Evolutionary conservation across 2,329 filamentous ascomycete species (phyloP), one percentile per base, ranked within the genome.

Genomic region (Plenodomus biglobosus): DNA sequence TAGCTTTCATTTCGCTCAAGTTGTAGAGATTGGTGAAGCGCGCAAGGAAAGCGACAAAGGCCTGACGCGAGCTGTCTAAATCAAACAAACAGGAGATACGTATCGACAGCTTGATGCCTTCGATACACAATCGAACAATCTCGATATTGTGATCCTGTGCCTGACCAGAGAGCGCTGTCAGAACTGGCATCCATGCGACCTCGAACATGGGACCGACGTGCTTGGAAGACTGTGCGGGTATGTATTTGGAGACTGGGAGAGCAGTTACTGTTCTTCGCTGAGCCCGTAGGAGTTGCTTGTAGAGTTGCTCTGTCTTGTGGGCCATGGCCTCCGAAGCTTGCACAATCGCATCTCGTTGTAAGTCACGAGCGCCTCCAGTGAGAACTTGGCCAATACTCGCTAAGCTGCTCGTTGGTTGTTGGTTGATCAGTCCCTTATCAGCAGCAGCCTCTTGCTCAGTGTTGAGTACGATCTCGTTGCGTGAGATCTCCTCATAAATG

Each of bases 151-250:
- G 89, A 66, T 96, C 92, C 62, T 97, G 94, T 69, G 94, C 92
- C 59, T 95, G 89, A 42, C 89, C 92, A 1, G 92, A 96, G 20
- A 99, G 80, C 0, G 92, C 92, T 4, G 92, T 97, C 65, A 99
- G 87, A 72, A 96, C 95, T 8, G 92, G 96, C 92, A 97, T 99
- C 94, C 94, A 99, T 0, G 91, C 95, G 19, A 96, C 91, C 63
- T 96, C 92, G 66, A 99, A 97, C 94, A 99, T 99, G 0, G 94
- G 91, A 0, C 94, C 94, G 41, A 96, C 88, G 70, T 99, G 94
- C 62, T 90, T 92, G 69, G 90, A 92, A 0, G 92, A 97, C 1
- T 90, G 94, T 3, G 94, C 94, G 1, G 90, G 88, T 45, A 99
- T 95, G 72, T 94, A 99, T 48, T 77, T 85, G 74, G 79, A 86